Evolutionary conservation across 257 asterid species (phyloP), one percentile per base, ranked within the genome.

Genomic region (Scutellaria baicalensis): DNA sequence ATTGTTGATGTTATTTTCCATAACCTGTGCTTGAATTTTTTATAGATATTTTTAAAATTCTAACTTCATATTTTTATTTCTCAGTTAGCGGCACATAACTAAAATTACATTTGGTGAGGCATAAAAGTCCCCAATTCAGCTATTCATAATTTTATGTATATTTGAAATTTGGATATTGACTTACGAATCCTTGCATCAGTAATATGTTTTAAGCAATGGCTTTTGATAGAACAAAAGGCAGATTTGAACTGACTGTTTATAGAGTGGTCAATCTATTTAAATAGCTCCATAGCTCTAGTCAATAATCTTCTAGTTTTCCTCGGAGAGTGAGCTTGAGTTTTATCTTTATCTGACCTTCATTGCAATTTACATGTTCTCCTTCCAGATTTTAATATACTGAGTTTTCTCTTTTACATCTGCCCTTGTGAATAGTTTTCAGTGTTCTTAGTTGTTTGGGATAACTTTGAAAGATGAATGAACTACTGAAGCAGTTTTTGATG

Each of bases 401-500:
- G 80, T 70, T 33, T 40, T 69, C 47, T 66, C 48, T 21, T 61
- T 60, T 52, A 17, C 62, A 59, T 59, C 4, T 48, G n/a, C 13
- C 47, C 20, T 27, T 33, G 36, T 8, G 13, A 33, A 33, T 71
- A 23, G 45, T 10, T 57, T 49, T 16, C 4, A 48, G 44, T 40
- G 9, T 56, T 52, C 33, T 65, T 4, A 7, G 47, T 58, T 38
- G 66, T 52, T 72, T 52, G 23, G 56, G 49, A 49, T 62, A 45
- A 49, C 42, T 43, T 48, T 69, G 47, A 70, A 62, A 69, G 72
- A 77, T 80, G 47, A 71, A 36, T 60, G 7, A 27, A 27, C 33
- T 27, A 77, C 73, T 77, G 79, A 70, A 67, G 31, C 69, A 43
- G 71, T 81, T 81, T 27, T 75, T 70, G 50, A 66, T 85, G 90